Evolutionary conservation across 495 filamentous ascomycete genomes (phyloP), one percentile per base, ranked within the genome.

Genomic region (Penicillium riverlandense): DNA sequence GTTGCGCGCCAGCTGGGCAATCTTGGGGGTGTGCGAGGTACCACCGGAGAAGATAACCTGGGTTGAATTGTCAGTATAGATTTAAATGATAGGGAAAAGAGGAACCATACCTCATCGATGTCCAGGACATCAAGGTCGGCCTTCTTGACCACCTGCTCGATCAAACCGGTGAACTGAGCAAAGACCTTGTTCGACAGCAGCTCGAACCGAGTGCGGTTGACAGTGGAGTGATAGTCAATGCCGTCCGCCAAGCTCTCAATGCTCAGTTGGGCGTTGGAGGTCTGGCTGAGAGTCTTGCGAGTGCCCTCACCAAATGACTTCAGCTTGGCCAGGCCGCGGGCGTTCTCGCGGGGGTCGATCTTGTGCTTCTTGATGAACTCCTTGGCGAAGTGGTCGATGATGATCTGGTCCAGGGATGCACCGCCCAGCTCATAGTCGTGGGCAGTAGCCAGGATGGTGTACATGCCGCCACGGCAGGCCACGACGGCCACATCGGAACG

Each of bases 331-430:
- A 96, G 69, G 52, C 84, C 83, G 50, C 84, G 83, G 9, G 78
- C 75, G 53, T 88, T 85, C 59, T 84, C 76, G 46, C 92, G 77
- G 16, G 94, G 92, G 61, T 98, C 92, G 38, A 75, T 78, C 63
- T 89, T 88, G 64, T 91, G 71, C 72, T 94, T 89, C 79, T 97
- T 96, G 50, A 91, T 74, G 70, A 98, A 98, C 65, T 96, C 92
- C 77, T 98, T 97, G 45, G 92, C 85, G 55, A 96, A 96, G 74
- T 96, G 82, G 62, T 97, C 90, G 53, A 96, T 85, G 37, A 98
- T 75, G 31, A 94, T 82, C 57, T 90, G 76, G 68, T 98, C 92
- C 30, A 98, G 70, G 37, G 86, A 79, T 16, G 76, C 66, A 53
- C 92, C 92, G 38, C 83, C 79, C 45, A 87, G 84, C 58, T 95